Conservation (phyloP, 176 grass and related monocot species). For the Raddia distichophylla region DNA sequence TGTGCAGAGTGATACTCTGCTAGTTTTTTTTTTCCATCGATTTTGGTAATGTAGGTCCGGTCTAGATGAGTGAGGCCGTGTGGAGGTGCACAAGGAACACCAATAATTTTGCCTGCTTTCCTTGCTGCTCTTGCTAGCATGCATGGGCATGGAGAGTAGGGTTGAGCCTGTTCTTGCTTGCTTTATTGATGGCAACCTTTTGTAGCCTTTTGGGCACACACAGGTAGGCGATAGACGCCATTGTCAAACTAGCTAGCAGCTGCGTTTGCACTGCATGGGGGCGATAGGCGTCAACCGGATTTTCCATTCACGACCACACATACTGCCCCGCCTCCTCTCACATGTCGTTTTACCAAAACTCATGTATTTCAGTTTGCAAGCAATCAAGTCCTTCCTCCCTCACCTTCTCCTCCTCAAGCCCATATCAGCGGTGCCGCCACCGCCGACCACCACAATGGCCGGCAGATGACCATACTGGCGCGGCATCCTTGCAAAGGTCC, state of each 20-base stretch:
- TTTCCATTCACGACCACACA: too few species aligned
- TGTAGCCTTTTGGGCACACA: slow-evolving; percentile 22
- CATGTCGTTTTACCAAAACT: too few species aligned
- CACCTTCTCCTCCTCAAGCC: too few species aligned
- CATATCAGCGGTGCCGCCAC: too few species aligned
- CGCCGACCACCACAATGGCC: too few species aligned
- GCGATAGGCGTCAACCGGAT: too few species aligned
- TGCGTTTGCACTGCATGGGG: neutral
- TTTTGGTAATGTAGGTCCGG: slow-evolving; percentile 11
- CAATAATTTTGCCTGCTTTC: slow-evolving; percentile 40
- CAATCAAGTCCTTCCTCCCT: too few species aligned
- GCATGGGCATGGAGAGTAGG: neutral
- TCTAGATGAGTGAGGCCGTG: neutral
- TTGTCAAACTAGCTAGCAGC: slow-evolving; percentile 7
- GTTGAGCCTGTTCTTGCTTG: neutral
- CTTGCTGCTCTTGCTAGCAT: neutral
- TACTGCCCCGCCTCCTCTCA: too few species aligned
- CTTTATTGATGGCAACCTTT: slow-evolving; percentile 14
- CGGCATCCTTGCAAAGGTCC: too few species aligned
- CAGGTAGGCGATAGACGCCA: neutral
- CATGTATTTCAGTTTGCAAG: too few species aligned
- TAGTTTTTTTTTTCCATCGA: neutral
- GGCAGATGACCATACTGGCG: too few species aligned
- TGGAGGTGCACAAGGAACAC: slow-evolving; percentile 18
- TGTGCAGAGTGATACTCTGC: neutral